Evolutionary conservation across 768 basidiomycete genomes (phyloP), one percentile per base, ranked within the genome.

Genomic region (Tephrocybe sp.): DNA sequence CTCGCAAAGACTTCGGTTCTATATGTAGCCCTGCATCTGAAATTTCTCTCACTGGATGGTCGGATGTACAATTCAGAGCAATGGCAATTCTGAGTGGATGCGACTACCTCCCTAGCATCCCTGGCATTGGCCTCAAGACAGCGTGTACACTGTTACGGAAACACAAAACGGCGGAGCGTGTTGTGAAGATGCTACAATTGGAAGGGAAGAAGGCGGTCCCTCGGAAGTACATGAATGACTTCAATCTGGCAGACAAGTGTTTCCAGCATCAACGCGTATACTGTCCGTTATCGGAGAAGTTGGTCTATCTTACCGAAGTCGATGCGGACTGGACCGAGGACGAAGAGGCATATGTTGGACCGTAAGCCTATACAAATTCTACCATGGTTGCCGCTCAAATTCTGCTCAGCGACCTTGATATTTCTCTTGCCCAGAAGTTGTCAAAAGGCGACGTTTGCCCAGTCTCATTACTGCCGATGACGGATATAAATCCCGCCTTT

Each of bases 71-170:
- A 66, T 98, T 98, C 63, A 81, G 96, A 19, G 77, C 89, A 35
- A 97, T 96, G 92, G 87, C 92, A 2, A 94, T 96, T 65, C 73
- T 96, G 48, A 90, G 88, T 55, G 93, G 93, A 13, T 96, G 93
- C 64, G 93, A 96, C 65, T 96, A 96, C 68, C 76, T 98, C 17
- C 81, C 90, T 8, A 95, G 90, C 58, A 91, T 99, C 44, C 82
- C 80, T 19, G 96, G 96, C 1, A 75, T 99, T 35, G 97, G 97
- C 6, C 69, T 99, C 62, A 98, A 97, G 77, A 98, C 92, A 11
- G 94, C 97, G 5, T 89, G 87, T 71, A 68, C 74, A 16, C 71
- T 98, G 34, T 69, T 99, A 57, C 75, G 86, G 61, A 92, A 90
- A 65, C 82, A 90, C 78, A 90, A 87, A 67, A 91, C 89, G 2